Base-by-base conservation (phyloP, 1,284 basidiomycete species). In the Testicularia cyperi region DNA sequence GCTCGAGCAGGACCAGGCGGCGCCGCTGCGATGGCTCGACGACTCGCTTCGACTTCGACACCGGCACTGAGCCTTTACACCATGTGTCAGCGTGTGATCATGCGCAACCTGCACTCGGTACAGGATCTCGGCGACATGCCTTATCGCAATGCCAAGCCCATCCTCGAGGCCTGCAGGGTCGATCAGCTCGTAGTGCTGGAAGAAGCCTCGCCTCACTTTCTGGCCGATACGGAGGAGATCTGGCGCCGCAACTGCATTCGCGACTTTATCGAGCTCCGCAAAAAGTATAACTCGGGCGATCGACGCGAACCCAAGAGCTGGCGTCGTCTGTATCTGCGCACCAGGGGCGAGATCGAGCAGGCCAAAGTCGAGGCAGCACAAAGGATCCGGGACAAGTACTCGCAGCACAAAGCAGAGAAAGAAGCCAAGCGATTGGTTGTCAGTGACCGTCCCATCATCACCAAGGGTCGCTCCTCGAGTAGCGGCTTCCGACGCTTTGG, bases 71-170 rank as follows among this genome's bases (percentile, higher is more conserved):
- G 37, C 29, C 45, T 56, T 2, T 55, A 61, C 44, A 22, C 46
- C 2, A 61, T 61, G 57, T 44, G 43, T n/a, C 44, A 49, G 9
- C 43, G 55, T 44, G 70, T 74, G 15, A 58, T 74, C 36, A 40
- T 65, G 6, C 65, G 70, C 26, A 66, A 72, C 41, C 32, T 55
- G 24, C 37, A 49, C 24, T 60, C 60, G 12, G 54, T 72, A 8
- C 64, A 68, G 26, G 68, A 72, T 32, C 46, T 74, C 9, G 72
- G 72, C 18, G 64, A 65, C n/a, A 65, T 70, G 47, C 68, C 72
- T 5, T 74, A 60, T 33, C 52, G 66, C 10, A 56, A 72, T 25
- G 68, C 65, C 15, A 46, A 45, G 32, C 62, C 66, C 3, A 56
- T 74, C 30, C 45, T 74, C 13, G 68, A 70, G 43, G 63, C 65